Percentiles rank a stretch among this genome's conserved stretches.
Conservation (phyloP, 192 early-diverging fungal genomes). For the Paraglomus brasilianum region DNA sequence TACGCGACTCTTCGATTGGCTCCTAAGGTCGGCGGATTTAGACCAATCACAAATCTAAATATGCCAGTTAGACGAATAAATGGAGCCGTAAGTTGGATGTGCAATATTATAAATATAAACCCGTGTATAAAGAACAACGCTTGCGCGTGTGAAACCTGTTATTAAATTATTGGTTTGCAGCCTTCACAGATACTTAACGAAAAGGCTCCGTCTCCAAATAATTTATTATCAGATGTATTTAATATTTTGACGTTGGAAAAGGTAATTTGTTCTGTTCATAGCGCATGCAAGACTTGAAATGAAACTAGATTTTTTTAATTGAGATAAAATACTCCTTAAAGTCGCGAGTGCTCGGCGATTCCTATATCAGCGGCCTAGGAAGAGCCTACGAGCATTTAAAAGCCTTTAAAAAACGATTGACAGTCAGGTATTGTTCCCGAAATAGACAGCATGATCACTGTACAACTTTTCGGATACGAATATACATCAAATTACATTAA, state of each 20-base stretch:
- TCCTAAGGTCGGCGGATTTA: not conserved
- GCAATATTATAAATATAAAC: no score
- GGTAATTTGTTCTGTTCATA: not conserved
- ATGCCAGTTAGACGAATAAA: not conserved
- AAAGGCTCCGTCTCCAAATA: not conserved
- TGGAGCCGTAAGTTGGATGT: no score
- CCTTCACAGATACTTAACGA: no score
- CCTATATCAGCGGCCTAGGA: not conserved
- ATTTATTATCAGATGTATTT: not conserved
- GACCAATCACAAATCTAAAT: slow-evolving; percentile 15
- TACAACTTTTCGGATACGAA: no score
- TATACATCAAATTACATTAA: no score
- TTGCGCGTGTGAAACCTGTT: no score
- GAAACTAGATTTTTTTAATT: not conserved
- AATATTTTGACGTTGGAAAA: slow-evolving; percentile 5
- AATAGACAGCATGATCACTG: no score
- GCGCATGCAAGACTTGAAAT: no score
- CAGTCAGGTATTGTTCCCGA: not conserved
- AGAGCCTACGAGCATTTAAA: not conserved
- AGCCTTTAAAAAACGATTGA: not conserved
- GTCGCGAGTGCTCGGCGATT: not conserved
- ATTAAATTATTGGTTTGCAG: no score
- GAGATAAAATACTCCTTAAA: not conserved
- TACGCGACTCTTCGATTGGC: not conserved
- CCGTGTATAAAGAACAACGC: no score